Percentiles rank a stretch among this genome's conserved stretches.
Conservation (phyloP, 2,329 filamentous ascomycete species). For the Blastomyces parvus region DNA sequence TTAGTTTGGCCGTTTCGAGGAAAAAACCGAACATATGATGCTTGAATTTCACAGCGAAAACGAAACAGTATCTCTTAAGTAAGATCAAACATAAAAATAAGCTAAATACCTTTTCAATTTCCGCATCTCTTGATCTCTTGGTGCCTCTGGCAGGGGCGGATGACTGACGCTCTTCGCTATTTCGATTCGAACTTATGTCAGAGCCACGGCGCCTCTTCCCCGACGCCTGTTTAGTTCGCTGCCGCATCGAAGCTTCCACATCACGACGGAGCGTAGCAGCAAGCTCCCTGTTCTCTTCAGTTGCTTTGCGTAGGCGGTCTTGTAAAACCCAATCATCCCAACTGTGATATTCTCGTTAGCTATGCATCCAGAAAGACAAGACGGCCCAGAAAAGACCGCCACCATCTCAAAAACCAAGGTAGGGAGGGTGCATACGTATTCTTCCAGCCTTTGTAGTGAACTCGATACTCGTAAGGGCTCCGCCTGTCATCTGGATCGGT, state of each 20-base stretch:
- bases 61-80: neutral
- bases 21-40: neutral
- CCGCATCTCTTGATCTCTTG: conserved; percentile 38
- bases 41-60: neutral
- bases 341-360: conserved; percentile 31
- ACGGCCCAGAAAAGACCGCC: neutral
- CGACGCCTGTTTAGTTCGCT: conserved; percentile 27
- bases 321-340: conserved; percentile 98
- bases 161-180: conserved; percentile 38
- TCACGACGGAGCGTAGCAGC: conserved; percentile 46
- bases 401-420: conserved; percentile 8
- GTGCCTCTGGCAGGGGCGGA: conserved; percentile 36
- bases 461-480: conserved; percentile 73
- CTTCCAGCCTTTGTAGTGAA: conserved; percentile 99
- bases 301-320: conserved; percentile 88
- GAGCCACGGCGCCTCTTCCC: conserved; percentile 35
- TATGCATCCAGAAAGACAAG: neutral
- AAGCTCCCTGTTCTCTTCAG: conserved; percentile 87
- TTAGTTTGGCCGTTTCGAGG: neutral
- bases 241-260: conserved; percentile 29
- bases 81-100: neutral
- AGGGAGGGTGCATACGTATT: conserved; percentile 54
- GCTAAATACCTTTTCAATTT: conserved; percentile 38
- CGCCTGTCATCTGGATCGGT: conserved; percentile 56
- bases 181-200: conserved; percentile 35